Conservation (phyloP, 345 rosid genomes). For the Euphorbia pulcherrima region DNA sequence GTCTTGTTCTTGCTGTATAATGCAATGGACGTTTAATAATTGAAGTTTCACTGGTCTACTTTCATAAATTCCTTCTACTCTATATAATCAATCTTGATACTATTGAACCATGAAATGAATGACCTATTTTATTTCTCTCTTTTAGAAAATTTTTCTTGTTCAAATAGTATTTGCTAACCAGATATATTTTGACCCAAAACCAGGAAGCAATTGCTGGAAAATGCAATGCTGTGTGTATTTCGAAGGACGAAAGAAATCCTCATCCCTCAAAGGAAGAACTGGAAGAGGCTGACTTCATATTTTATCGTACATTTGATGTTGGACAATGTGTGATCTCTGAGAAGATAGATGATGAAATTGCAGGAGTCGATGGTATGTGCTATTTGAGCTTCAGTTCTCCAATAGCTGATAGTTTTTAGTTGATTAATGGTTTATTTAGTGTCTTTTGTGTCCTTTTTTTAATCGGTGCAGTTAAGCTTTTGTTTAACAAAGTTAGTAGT, state of each 20-base stretch:
- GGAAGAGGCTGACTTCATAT: slow-evolving; percentile 55
- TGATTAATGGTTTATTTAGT: background rate
- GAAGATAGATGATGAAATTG: slow-evolving; percentile 57
- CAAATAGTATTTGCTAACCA: background rate
- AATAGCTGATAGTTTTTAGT: background rate
- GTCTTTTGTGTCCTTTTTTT: slow-evolving; percentile 18
- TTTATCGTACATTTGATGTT: slow-evolving; percentile 76
- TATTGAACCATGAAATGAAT: background rate
- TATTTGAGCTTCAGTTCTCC: slow-evolving; percentile 12
- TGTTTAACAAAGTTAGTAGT: slow-evolving; percentile 47
- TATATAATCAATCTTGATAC: background rate
- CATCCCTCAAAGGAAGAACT: slow-evolving; percentile 55
- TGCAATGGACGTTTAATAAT: background rate
- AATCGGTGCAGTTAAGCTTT: slow-evolving; percentile 57
- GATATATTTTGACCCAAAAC: slow-evolving; percentile 13
- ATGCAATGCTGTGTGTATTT: slow-evolving; percentile 76
- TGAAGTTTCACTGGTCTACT: background rate
- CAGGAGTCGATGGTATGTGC: slow-evolving; percentile 60
- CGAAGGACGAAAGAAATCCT: slow-evolving; percentile 67
- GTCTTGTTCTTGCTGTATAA: background rate
- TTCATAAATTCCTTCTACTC: too few relatives aligned
- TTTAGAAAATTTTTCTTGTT: background rate
- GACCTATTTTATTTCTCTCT: background rate
- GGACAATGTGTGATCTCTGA: slow-evolving; percentile 33
- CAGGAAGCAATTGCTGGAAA: slow-evolving; percentile 90